A percentile compares a stretch with the other conserved stretches of the same genome.
Conservation (phyloP, 208 protist genomes). For the Angomonas ambiguus region DNA sequence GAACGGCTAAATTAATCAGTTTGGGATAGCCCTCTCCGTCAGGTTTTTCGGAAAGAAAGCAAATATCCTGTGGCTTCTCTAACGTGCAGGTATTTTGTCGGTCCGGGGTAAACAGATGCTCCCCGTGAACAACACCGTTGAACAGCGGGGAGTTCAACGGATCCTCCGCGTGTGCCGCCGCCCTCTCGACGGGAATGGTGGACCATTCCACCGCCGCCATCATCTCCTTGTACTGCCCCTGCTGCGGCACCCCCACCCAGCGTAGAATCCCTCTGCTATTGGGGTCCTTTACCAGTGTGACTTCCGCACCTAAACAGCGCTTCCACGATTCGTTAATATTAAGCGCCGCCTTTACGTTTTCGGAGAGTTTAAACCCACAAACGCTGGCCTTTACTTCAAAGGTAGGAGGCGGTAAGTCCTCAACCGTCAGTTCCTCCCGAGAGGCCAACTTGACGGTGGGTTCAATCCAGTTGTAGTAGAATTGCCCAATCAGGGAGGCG, state of each 20-base stretch:
- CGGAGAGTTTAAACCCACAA: slow-evolving; percentile 35
- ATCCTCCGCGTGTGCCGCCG: slow-evolving; percentile 14
- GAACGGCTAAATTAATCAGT: slow-evolving; percentile 9
- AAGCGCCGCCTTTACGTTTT: slow-evolving; percentile 22
- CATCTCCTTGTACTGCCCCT: slow-evolving; percentile 25
- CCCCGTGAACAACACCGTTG: slow-evolving; percentile 48
- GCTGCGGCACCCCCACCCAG: slow-evolving; percentile 40
- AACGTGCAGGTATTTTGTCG: slow-evolving; percentile 22
- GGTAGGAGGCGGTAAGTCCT: slow-evolving; percentile 25
- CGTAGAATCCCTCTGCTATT: slow-evolving; percentile 42
- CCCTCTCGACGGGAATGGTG: slow-evolving; percentile 40
- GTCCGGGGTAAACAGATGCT: slow-evolving; percentile 28
- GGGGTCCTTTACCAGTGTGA: slow-evolving; percentile 26
- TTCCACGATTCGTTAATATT: slow-evolving; percentile 43
- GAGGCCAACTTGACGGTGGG: slow-evolving; percentile 27
- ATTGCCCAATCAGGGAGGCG: slow-evolving; percentile 26
- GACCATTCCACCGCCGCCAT: slow-evolving; percentile 52
- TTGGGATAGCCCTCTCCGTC: slow-evolving; percentile 10
- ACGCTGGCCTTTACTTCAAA: slow-evolving; percentile 23
- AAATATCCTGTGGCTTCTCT: slow-evolving; percentile 29
- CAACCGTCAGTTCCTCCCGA: slow-evolving; percentile 34
- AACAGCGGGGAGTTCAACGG: slow-evolving; percentile 8
- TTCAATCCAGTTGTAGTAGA: slow-evolving; percentile 50
- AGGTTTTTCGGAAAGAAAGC: slow-evolving; percentile 28
- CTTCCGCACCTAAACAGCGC: slow-evolving; percentile 31